Evolutionary conservation across 805 yeast genomes (phyloP), one percentile per base, ranked within the genome.

Genomic region (Candida alai): DNA sequence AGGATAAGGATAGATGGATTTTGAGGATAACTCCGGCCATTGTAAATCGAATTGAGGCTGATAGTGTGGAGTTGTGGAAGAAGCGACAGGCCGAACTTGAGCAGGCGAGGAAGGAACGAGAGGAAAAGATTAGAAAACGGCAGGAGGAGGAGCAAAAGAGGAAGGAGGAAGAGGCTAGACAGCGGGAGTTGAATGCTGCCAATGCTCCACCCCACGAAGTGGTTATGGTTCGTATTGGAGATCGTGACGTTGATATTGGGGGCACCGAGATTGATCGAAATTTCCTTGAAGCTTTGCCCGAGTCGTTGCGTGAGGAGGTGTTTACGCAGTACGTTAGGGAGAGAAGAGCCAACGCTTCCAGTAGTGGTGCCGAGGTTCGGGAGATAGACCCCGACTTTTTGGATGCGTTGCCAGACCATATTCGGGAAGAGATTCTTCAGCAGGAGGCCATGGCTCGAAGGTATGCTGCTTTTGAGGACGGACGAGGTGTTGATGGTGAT

Each of bases 181-280:
- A 48, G 29, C 35, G 46, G 24, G 51, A 44, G 31, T 11, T 29
- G 6, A 29, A 35, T 36, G 51, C 51, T 5, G 48, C 53, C 3
- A 40, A 40, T 9, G 55, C 39, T 7, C 35, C 38, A 19, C 25
- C 27, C 17, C 33, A 39, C 17, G 68, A 56, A 6, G 89, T 94
- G 0, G 67, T 84, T 0, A 73, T 70, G 63, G 87, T 89, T 3
- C 66, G 66, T 9, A 81, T 89, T 44, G 88, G 87, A 23, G 94
- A 83, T 16, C 60, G 80, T 18, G 78, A 79, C 32, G 88, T 89
- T 22, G 94, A 89, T 51, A 84, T 89, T 23, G 74, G 89, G 25
- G 95, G 93, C 0, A 80, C 95, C 3, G 96, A 85, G 35, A 86
- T 89, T 39, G 97, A 89, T 58, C 95, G 95, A 0, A 90, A 84